Conservation (phyloP, 2,329 filamentous ascomycete species). For the Colletotrichum somersetense region DNA sequence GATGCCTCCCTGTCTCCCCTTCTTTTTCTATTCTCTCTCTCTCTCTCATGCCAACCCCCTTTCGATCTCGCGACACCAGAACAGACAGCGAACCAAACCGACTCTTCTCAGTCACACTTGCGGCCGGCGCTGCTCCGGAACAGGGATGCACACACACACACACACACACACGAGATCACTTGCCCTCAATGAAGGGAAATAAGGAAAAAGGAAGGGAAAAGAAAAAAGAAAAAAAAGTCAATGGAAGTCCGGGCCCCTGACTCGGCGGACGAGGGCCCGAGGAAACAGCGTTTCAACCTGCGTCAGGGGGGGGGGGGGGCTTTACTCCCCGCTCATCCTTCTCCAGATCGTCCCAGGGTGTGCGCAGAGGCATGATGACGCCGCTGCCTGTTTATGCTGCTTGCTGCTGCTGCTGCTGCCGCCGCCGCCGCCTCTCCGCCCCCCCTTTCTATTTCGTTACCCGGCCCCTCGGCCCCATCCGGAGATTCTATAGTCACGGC, state of each 20-base stretch:
- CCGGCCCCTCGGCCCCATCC: not conserved
- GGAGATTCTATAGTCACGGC: not conserved
- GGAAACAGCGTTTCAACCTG: constrained; percentile 10
- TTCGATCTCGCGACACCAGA: not conserved
- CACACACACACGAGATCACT: not conserved
- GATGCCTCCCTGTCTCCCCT: not conserved
- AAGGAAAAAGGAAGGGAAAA: not conserved
- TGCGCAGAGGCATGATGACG: not conserved
- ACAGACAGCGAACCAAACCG: not conserved
- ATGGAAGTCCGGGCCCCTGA: not conserved
- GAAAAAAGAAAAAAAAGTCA: not conserved
- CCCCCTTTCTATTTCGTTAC: not conserved
- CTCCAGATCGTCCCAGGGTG: constrained; percentile 2
- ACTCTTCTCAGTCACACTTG: not conserved
- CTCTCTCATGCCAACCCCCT: not conserved
- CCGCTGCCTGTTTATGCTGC: not conserved
- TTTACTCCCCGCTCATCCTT: too few relatives aligned
- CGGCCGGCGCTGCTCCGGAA: not conserved
- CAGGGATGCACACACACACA: not conserved
- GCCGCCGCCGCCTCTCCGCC: not conserved
- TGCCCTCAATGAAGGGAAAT: not conserved
- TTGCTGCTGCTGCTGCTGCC: not conserved
- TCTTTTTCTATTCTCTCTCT: not conserved
- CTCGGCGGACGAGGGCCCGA: not conserved
- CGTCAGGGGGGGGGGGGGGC: not conserved